Percentiles rank a stretch among this genome's conserved stretches.
phyloP scores from a whole-genome alignment of 768 basidiomycete genomes.

The Cantharellus cinnabarinus region DNA sequence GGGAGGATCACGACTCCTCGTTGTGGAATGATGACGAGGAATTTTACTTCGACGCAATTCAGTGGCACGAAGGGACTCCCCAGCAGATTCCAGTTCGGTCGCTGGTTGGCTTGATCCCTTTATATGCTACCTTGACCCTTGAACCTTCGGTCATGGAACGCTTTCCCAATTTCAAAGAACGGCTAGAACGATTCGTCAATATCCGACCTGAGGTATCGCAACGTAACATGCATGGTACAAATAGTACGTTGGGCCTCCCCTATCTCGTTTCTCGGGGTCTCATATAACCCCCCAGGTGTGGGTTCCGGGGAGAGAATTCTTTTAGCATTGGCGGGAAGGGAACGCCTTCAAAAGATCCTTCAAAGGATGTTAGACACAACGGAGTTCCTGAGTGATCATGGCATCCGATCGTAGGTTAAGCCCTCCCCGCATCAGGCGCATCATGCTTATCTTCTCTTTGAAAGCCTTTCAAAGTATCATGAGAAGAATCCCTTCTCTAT shows the following conservation, averaged over 20 bases:
- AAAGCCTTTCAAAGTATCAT: conserved; percentile 71
- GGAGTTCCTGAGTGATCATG: conserved; percentile 89
- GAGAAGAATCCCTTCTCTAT: conserved; percentile 87
- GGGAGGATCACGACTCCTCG: conserved; percentile 48
- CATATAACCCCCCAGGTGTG: conserved; percentile 14
- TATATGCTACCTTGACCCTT: conserved; percentile 84
- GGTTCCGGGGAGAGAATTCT: conserved; percentile 76
- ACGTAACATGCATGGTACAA: conserved; percentile 68
- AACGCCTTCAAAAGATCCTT: conserved; percentile 66
- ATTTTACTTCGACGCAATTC: conserved; percentile 94
- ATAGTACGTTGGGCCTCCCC: neutral
- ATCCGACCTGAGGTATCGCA: conserved; percentile 67
- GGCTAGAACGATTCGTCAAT: conserved; percentile 95
- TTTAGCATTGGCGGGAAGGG: conserved; percentile 78
- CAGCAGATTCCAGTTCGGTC: conserved; percentile 89
- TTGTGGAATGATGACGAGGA: conserved; percentile 94
- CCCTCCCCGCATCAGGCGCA: neutral
- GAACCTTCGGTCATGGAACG: conserved; percentile 75
- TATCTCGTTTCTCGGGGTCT: neutral
- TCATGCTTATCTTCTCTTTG: neutral
- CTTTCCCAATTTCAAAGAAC: conserved; percentile 94
- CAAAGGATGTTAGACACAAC: conserved; percentile 94
- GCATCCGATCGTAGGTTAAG: conserved; percentile 70
- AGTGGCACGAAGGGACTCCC: conserved; percentile 56
- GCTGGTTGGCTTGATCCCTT: conserved; percentile 89